Conservation (phyloP, 805 yeast species). For the Ogataea siamensis region DNA sequence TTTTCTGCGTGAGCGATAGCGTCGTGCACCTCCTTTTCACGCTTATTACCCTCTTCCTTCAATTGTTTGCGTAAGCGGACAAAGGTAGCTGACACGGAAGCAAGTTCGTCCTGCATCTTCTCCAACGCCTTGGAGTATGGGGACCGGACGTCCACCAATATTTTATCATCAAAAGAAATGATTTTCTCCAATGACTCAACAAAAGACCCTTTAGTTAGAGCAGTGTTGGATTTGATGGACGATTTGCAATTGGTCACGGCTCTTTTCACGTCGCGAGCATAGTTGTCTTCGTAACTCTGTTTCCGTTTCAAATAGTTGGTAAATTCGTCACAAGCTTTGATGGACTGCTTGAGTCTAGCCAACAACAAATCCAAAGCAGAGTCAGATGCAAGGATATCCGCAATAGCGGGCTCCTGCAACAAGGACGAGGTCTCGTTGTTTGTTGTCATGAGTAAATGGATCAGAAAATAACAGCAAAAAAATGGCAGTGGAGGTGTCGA, state of each 20-base stretch:
- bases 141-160: constrained; percentile 61
- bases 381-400: constrained; percentile 60
- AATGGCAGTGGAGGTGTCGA: constrained; percentile 7
- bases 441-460: constrained; percentile 3
- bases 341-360: constrained; percentile 71
- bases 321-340: constrained; percentile 82
- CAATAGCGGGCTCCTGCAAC: constrained; percentile 51
- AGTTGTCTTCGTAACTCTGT: constrained; percentile 75
- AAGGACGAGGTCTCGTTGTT: constrained; percentile 30
- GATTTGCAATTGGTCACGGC: constrained; percentile 48
- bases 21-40: constrained; percentile 83
- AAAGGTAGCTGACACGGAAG: constrained; percentile 66
- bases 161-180: constrained; percentile 73
- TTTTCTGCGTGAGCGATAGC: constrained; percentile 83
- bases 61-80: constrained; percentile 68
- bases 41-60: constrained; percentile 78
- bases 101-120: constrained; percentile 82
- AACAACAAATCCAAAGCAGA: constrained; percentile 73
- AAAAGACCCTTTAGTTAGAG: constrained; percentile 45
- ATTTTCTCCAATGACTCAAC: constrained; percentile 63
- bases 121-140: constrained; percentile 77
- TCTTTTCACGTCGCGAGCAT: constrained; percentile 70
- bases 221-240: constrained; percentile 41
- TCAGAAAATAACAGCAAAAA: constrained; percentile 14
- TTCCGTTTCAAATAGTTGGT: constrained; percentile 74